Conservation (phyloP, 1,284 basidiomycete genomes). For the Pseudozyma thailandica region DNA sequence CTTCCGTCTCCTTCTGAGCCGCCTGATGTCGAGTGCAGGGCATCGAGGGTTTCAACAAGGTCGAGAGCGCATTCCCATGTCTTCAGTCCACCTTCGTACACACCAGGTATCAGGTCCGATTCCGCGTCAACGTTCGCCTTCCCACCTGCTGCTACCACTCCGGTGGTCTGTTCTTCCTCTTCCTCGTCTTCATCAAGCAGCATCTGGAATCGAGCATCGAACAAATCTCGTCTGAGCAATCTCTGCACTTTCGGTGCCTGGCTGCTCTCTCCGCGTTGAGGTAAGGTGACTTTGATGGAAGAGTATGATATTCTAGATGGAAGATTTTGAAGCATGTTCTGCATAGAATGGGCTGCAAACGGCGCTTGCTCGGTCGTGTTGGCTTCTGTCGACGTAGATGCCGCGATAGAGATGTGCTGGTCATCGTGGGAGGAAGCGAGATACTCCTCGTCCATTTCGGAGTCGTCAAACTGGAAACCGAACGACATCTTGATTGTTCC, state of each 20-base stretch:
- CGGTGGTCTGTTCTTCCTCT: slow-evolving; percentile 21
- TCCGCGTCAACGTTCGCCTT: slow-evolving; percentile 68
- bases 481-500: slow-evolving; percentile 39
- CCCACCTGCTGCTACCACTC: neutral
- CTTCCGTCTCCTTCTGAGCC: slow-evolving; percentile 10
- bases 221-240: slow-evolving; percentile 83
- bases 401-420: neutral
- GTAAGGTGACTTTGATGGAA: slow-evolving; percentile 30
- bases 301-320: slow-evolving; percentile 53
- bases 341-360: slow-evolving; percentile 12
- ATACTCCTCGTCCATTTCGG: slow-evolving; percentile 49
- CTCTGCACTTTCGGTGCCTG: slow-evolving; percentile 64
- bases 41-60: slow-evolving; percentile 71
- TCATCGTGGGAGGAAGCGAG: slow-evolving; percentile 12
- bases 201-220: slow-evolving; percentile 92
- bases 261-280: neutral
- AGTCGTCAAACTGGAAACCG: slow-evolving; percentile 48
- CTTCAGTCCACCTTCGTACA: slow-evolving; percentile 96
- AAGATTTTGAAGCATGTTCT: slow-evolving; percentile 29
- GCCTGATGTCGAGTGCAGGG: slow-evolving; percentile 5
- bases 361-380: slow-evolving; percentile 12
- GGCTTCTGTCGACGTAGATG: slow-evolving; percentile 6
- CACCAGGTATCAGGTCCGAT: slow-evolving; percentile 88
- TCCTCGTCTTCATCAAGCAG: slow-evolving; percentile 72
- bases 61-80: slow-evolving; percentile 97